phyloP scores from a whole-genome alignment of 495 filamentous ascomycete genomes.

The Penicillium desertorum region DNA sequence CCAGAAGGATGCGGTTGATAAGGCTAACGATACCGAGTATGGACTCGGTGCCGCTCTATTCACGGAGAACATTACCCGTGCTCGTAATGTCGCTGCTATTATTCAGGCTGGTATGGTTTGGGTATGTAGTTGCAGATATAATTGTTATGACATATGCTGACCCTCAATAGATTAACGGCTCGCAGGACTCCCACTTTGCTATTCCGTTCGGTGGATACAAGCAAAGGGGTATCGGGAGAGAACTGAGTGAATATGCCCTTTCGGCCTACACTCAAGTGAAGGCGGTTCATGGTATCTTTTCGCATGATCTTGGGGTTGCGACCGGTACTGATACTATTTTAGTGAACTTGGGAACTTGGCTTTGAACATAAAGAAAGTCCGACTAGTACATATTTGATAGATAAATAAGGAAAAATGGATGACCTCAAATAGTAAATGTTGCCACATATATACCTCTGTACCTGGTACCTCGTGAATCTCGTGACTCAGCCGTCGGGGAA shows the following conservation, averaged over 20 bases:
- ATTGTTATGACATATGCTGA: background rate
- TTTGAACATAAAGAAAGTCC: background rate
- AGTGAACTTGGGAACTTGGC: conserved; percentile 3
- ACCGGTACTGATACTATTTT: background rate
- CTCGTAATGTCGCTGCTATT: conserved; percentile 56
- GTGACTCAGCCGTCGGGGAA: conserved; percentile 17
- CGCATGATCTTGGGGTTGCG: background rate
- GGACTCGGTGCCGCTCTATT: conserved; percentile 70
- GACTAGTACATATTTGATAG: too few species aligned
- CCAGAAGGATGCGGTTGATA: conserved; percentile 58
- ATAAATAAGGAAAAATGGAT: too few species aligned
- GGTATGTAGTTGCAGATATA: background rate
- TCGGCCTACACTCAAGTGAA: conserved; percentile 9
- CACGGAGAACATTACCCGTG: conserved; percentile 61
- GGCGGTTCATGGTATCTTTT: conserved; percentile 3
- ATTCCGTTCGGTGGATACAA: conserved; percentile 6
- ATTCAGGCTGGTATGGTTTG: conserved; percentile 62
- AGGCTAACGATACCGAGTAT: conserved; percentile 70
- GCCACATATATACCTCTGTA: background rate
- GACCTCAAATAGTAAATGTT: background rate
- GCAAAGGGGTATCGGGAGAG: conserved; percentile 5
- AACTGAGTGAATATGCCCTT: conserved; percentile 3
- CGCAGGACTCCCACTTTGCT: conserved; percentile 3
- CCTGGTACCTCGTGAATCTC: background rate
- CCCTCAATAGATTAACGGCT: background rate